Base-by-base conservation (phyloP, 2,329 filamentous ascomycete genomes). In the Epichloe baconii region DNA sequence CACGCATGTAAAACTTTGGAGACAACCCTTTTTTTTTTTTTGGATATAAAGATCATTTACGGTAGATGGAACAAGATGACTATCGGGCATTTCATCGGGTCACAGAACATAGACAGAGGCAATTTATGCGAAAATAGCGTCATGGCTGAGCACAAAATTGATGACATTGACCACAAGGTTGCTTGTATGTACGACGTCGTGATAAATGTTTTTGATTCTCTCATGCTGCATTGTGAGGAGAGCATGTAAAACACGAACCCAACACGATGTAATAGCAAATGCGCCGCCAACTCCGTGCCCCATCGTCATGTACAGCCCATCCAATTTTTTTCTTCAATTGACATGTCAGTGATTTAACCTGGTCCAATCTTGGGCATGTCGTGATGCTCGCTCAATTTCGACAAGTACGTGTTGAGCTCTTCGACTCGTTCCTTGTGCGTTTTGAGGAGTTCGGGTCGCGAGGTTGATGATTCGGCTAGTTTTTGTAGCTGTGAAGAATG, bases 401-500 rank as follows among this genome's bases (percentile, higher is more conserved):
- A 93, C 37, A 98, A 72, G 66, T 97, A 96, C 56, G 86, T 88
- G 66, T 98, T 98, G 59, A 97, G 72, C 66, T 96, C 89, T 67
- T 97, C 90, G 43, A 98, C 91, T 11, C 88, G 82, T 72, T 98
- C 87, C 66, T 97, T 97, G 68, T 98, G 93, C 34, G 90, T 95
- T 75, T 96, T 97, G 58, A 91, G 80, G 15, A 94, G 84, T 65
- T 96, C 90, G 14, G 85, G 81, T 46, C 74, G 68, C 7, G 72
- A 65, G 6, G 69, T 69, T 2, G 74, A 73, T 3, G 72, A 70
- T 63, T 86, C 83, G 44, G 94, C 72, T 55, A 88, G 76, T 61
- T 95, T 85, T 59, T 93, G 81, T 61, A 97, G 73, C 88, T 93
- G 58, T 45, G 34, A 19, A 17, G n/a, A 40, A 40, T 11, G 31